Evolutionary conservation across 805 yeast species (phyloP), one percentile per base, ranked within the genome.

Genomic region (baker's yeast (Saccharomyces cerevisiae)): DNA sequence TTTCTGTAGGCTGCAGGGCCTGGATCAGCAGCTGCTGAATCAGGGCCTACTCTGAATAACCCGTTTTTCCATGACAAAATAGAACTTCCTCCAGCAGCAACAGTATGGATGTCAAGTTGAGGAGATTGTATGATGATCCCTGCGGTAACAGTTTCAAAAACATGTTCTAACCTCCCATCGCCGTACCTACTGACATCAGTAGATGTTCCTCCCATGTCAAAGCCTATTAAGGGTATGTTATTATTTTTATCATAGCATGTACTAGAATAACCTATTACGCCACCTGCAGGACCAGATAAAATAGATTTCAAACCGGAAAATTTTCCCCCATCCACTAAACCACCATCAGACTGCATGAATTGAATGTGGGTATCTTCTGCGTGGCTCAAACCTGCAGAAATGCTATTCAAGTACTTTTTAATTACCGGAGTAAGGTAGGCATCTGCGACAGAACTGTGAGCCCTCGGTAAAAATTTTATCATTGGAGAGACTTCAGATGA

Each of bases 261-360:
- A 51, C 81, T 78, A 0, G 96, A 88, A 62, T 83, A 88, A 0
- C 98, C 98, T 32, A 92, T 97, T 55, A 92, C 96, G 50, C 98
- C 98, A 41, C 98, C 98, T 9, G 98, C 98, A 2, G 98, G 98
- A 2, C 98, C 98, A 1, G 97, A 89, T 36, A 92, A 71, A 50
- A 92, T 87, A 3, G 98, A 96, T 61, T 83, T 79, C 41, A 92
- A 74, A 1, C 98, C 98, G 0, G 96, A 85, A 67, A 92, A 92
- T 50, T 81, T 78, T 24, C 81, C 75, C 63, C 94, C 90, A 53
- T 89, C 89, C 24, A 91, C 90, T 55, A 92, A 77, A 2, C 98
- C 98, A 55, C 98, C 98, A 68, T 92, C 96, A 11, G 96, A 87
- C 70, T 92, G 96, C 98, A 92, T 92, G 70, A 92, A 92, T 60